These are phyloP conservation scores for Micromonas commoda DNA, from an alignment of 139 green algal species.

Conservation along the genomic window DNA sequence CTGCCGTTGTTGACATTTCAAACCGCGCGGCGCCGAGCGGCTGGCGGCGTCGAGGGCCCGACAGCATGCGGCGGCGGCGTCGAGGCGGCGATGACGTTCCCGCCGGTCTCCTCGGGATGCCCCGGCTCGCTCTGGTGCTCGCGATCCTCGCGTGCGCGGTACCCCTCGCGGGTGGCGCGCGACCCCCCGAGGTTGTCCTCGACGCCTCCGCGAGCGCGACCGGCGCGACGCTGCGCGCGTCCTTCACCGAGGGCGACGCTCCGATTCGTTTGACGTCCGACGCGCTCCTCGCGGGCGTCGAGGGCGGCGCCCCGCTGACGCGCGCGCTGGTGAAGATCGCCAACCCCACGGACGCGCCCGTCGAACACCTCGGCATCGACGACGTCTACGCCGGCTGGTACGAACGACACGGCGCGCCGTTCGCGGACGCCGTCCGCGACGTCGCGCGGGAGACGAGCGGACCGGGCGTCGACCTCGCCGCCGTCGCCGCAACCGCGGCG, in stretches of 20 bases:
- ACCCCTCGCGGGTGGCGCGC: background rate
- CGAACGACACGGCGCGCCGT: background rate
- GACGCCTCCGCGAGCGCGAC: background rate
- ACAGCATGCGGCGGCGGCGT: too few species aligned
- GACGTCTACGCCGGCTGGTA: too few species aligned
- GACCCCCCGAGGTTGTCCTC: background rate
- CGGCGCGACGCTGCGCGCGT: background rate
- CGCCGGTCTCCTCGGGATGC: too few species aligned
- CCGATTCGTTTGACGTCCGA: background rate
- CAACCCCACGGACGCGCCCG: background rate
- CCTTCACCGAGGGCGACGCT: slow-evolving; percentile 2
- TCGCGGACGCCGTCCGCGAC: background rate
- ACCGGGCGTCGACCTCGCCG: background rate
- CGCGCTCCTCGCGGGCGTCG: background rate
- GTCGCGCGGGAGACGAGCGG: background rate
- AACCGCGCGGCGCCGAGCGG: too few species aligned
- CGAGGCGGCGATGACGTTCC: too few species aligned
- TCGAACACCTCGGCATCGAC: background rate
- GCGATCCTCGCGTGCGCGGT: background rate
- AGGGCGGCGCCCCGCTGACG: background rate
- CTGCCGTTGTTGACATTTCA: too few species aligned
- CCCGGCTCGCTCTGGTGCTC: too few species aligned
- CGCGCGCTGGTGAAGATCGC: background rate
- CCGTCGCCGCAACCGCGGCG: background rate
- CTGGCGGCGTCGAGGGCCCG: too few species aligned